Base-by-base conservation (phyloP, 2,329 filamentous ascomycete species). In the Ophiognomonia clavigignenti-juglandacearum region DNA sequence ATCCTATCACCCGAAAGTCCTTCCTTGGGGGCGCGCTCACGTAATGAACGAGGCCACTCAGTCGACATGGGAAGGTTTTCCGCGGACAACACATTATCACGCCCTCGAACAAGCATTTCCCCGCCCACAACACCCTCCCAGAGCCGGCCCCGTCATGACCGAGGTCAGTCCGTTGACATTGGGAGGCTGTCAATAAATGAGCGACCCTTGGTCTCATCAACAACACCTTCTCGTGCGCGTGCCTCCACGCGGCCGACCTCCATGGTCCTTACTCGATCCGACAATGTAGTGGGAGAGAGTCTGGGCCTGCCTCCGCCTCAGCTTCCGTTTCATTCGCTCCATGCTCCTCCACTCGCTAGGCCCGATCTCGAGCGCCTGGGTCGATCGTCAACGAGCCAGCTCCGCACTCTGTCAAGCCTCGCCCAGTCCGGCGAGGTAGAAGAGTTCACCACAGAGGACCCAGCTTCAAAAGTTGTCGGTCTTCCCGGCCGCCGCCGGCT, bases 311-410 rank as follows among this genome's bases (percentile, higher is more conserved):
- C 56, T 11, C 62, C 59, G 42, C 59, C 58, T 23, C 59, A 61
- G 51, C 64, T 42, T 51, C 63, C 51, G 54, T 66, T 39, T 42
- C 68, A 69, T 58, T 60, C 67, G 63, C 49, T 66, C 59, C 56
- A 70, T 48, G 60, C 67, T 53, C 59, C 74, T 11, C 70, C 76
- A 4, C 65, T 90, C 14, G 77, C 74, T 7, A 74, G 79, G 0
- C 84, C 88, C 3, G 90, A 96, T 54, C 74, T 97, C 10, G 80
- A 90, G 62, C 84, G 81, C 27, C 74, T 98, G 16, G 86, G 92
- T 48, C 88, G 88, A 57, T 97, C 93, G 0, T 87, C 92, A 0
- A 97, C 93, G 2, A 85, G 86, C 48, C 88, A 98, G 64, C 77
- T 98, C 19, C 84, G 91, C 36, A 91, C 89, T 0, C 73, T 97